A percentile compares a stretch with the other conserved stretches of the same genome.
These are phyloP conservation scores for Apiospora arundinis DNA, from an alignment of 2,329 filamentous ascomycete genomes.

Conservation along the genomic window DNA sequence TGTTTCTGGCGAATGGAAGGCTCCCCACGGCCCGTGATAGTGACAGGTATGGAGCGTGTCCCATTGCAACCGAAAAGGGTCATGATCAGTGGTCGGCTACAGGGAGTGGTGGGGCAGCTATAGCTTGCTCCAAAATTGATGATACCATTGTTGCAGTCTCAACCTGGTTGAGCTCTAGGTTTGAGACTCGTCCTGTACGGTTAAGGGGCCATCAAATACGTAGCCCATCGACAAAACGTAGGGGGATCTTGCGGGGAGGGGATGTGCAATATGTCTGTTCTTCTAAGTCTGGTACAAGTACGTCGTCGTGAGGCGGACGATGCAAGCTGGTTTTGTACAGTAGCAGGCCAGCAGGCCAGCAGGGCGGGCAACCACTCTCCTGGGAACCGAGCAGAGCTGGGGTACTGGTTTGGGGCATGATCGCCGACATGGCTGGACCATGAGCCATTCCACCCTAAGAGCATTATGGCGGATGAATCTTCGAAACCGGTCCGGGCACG, in stretches of 20 bases:
- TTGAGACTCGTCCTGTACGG: not conserved
- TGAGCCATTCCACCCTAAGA: not conserved
- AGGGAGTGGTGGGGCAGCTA: not conserved
- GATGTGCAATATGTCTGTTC: not conserved
- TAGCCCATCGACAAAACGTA: not conserved
- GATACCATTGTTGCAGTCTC: slow-evolving; percentile 7
- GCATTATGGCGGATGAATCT: not conserved
- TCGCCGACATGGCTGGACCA: not conserved
- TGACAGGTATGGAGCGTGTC: slow-evolving; percentile 1
- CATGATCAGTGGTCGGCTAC: not conserved
- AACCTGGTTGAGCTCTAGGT: not conserved
- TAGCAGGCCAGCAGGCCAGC: not conserved
- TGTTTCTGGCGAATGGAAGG: not conserved
- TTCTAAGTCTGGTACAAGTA: not conserved
- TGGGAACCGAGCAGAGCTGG: not conserved
- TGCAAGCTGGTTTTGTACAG: not conserved
- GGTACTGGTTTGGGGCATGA: slow-evolving; percentile 1
- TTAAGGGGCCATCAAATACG: not conserved
- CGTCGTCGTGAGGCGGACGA: slow-evolving; percentile 1
- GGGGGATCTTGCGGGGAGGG: not conserved
- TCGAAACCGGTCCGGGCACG: slow-evolving; percentile 10
- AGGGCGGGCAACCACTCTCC: not conserved
- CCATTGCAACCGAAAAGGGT: not conserved
- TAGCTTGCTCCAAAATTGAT: slow-evolving; percentile 3
- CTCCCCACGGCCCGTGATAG: not conserved